A percentile compares a stretch with the other conserved stretches of the same genome.
Conservation (phyloP, 1,284 basidiomycete genomes). For the Trichosporon faecale region DNA sequence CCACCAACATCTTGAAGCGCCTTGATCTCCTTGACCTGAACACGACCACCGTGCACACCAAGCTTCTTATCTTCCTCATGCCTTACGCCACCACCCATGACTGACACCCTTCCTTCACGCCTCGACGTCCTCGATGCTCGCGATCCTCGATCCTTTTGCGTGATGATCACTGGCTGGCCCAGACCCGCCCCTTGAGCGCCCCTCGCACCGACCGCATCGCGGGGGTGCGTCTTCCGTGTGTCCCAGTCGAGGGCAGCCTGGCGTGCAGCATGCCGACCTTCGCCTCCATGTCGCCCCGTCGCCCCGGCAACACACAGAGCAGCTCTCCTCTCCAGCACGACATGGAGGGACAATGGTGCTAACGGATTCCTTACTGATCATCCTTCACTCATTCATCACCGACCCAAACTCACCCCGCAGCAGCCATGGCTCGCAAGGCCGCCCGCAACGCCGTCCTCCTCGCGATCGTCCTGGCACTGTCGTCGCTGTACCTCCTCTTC, state of each 20-base stretch:
- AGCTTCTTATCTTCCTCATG: neutral
- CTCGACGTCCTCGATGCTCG: neutral
- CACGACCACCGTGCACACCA: neutral
- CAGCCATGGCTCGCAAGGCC: slow-evolving; percentile 1
- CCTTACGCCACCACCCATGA: neutral
- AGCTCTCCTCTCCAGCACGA: neutral
- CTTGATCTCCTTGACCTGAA: too few species aligned
- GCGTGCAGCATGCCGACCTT: neutral
- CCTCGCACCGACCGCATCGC: neutral
- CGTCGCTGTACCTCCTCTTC: neutral
- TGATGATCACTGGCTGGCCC: neutral
- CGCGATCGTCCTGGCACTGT: neutral
- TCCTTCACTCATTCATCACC: neutral
- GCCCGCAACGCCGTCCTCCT: neutral
- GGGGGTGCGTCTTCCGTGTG: neutral
- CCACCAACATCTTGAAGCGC: too few species aligned
- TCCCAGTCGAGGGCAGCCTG: neutral
- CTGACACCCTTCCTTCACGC: neutral
- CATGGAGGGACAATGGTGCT: neutral
- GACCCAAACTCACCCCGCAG: neutral
- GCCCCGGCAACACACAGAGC: neutral
- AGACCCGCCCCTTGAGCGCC: neutral
- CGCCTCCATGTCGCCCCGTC: neutral
- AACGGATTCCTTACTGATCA: neutral
- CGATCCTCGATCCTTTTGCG: neutral